These are phyloP conservation scores for Corynascus novoguineensis DNA, from an alignment of 495 filamentous ascomycete species.

Conservation along the genomic window DNA sequence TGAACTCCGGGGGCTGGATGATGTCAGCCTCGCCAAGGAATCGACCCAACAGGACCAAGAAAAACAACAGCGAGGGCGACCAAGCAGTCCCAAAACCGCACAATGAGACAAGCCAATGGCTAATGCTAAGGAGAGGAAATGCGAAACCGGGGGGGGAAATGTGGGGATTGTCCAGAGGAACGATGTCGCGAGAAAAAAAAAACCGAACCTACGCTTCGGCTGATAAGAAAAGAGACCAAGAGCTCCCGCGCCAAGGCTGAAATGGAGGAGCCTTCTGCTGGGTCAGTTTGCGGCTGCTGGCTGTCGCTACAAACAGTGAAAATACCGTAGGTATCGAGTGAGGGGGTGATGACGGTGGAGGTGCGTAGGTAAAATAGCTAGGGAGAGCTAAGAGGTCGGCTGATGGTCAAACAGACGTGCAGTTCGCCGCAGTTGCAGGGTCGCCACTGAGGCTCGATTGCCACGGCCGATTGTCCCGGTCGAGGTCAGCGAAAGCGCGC, in stretches of 20 bases:
- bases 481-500: neutral
- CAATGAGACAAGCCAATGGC: neutral
- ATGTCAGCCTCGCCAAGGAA: slow-evolving; percentile 26
- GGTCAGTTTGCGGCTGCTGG: neutral
- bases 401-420: neutral
- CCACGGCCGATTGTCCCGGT: slow-evolving; percentile 3
- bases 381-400: neutral
- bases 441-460: slow-evolving; percentile 5
- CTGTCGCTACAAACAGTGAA: neutral
- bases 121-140: neutral
- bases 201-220: slow-evolving; percentile 14
- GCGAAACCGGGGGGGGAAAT: slow-evolving; percentile 12
- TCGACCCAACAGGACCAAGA: slow-evolving; percentile 7
- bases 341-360: neutral
- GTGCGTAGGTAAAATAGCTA: neutral
- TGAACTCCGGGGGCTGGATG: slow-evolving; percentile 14
- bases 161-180: slow-evolving; percentile 12
- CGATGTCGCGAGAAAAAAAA: slow-evolving; percentile 10
- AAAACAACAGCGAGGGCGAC: slow-evolving; percentile 2
- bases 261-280: neutral
- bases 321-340: neutral
- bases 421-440: neutral
- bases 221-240: slow-evolving; percentile 17
- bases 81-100: neutral
- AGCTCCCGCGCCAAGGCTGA: slow-evolving; percentile 21